These are phyloP conservation scores for Irineochytrium annulatum DNA, from an alignment of 192 early-diverging fungal species.

Conservation along the genomic window DNA sequence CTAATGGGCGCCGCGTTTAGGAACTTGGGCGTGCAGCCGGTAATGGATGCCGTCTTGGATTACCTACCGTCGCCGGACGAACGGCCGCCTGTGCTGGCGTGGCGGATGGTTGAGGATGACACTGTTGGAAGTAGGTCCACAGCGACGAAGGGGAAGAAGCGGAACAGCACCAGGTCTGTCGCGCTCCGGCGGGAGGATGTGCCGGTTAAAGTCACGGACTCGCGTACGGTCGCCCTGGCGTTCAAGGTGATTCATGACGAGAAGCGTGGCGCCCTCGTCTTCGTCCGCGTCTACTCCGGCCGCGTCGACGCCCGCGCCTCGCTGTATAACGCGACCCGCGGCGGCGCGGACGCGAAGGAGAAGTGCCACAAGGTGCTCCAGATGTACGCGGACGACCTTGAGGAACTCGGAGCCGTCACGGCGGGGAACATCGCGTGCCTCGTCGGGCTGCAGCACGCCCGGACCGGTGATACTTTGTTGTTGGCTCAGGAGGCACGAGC, in stretches of 20 bases:
- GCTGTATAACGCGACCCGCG: slow-evolving; percentile 50
- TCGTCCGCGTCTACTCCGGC: slow-evolving; percentile 85
- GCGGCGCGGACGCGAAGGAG: slow-evolving; percentile 69
- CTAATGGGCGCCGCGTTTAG: slow-evolving; percentile 82
- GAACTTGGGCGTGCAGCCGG: slow-evolving; percentile 89
- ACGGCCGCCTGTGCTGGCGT: slow-evolving; percentile 49
- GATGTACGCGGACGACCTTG: slow-evolving; percentile 87
- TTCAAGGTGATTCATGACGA: slow-evolving; percentile 90
- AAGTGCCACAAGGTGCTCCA: slow-evolving; percentile 77
- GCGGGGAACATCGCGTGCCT: slow-evolving; percentile 85
- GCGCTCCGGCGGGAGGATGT: slow-evolving; percentile 28
- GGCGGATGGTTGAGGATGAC: slow-evolving; percentile 1
- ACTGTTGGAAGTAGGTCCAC: background rate
- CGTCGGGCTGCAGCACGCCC: slow-evolving; percentile 74
- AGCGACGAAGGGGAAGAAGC: background rate
- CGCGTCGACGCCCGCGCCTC: slow-evolving; percentile 63
- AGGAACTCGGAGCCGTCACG: slow-evolving; percentile 69
- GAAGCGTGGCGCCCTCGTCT: slow-evolving; percentile 84
- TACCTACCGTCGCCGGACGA: slow-evolving; percentile 83
- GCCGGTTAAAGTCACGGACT: slow-evolving; percentile 6
- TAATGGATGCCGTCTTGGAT: slow-evolving; percentile 82
- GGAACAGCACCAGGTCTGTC: slow-evolving; percentile 26
- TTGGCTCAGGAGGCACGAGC: slow-evolving; percentile 33
- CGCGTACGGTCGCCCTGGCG: slow-evolving; percentile 73
- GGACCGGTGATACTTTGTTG: slow-evolving; percentile 83